Evolutionary conservation across 2,329 filamentous ascomycete genomes (phyloP).

Genomic region (Dactylella cylindrospora): DNA sequence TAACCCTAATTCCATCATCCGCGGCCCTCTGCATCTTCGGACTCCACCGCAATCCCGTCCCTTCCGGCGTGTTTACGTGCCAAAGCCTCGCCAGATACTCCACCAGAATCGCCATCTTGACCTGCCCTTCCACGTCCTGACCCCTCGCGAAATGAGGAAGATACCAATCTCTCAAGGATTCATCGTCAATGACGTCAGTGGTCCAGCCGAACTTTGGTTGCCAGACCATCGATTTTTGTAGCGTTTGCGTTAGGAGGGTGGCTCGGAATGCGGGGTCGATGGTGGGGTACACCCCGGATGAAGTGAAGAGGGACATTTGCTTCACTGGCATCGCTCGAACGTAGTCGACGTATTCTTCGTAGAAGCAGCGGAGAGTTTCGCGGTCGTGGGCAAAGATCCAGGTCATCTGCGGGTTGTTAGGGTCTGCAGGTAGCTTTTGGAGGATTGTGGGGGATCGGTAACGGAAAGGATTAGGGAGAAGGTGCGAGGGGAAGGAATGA

Average conservation of each 20-base stretch:
- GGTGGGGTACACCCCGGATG: constrained; percentile 6
- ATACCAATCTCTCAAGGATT: constrained; percentile 2
- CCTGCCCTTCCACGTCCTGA: constrained; percentile 22
- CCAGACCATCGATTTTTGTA: constrained; percentile 19
- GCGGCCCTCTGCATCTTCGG: constrained; percentile 21
- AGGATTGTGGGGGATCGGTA: constrained; percentile 2
- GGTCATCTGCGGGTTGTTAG: constrained; percentile 29
- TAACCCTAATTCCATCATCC: constrained; percentile 20
- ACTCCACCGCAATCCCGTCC: constrained; percentile 4
- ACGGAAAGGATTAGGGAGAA: no score
- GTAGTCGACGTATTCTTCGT: constrained; percentile 29
- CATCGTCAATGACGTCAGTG: constrained; percentile 6
- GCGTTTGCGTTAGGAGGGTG: constrained; percentile 7
- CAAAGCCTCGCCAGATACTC: constrained; percentile 21
- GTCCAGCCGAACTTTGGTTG: constrained; percentile 21
- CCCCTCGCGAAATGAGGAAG: constrained; percentile 19
- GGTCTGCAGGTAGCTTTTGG: not conserved
- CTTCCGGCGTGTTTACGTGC: not conserved
- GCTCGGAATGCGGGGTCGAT: constrained; percentile 13
- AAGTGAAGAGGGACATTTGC: constrained; percentile 24
- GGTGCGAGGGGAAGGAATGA: no score
- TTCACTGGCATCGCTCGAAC: constrained; percentile 14
- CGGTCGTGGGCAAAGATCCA: constrained; percentile 24
- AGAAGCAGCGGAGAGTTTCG: constrained; percentile 24
- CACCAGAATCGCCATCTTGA: constrained; percentile 9